phyloP scores from a whole-genome alignment of 1,284 basidiomycete species.

The Vanrija pseudolonga region DNA sequence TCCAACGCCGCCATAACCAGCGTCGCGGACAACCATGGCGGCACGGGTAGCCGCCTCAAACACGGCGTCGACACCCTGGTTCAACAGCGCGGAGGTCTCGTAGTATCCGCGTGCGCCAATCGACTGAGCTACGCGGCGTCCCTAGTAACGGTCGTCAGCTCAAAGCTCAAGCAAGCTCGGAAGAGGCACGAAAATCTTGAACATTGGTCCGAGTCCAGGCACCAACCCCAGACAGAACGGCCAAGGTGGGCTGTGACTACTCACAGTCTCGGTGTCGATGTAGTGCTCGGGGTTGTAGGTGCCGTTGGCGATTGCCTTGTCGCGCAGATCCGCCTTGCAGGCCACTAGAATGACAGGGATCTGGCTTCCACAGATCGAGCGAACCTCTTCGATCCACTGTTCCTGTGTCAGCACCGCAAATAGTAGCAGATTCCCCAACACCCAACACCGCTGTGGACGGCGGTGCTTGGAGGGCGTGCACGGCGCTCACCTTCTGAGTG shows the following conservation, averaged over 20 bases:
- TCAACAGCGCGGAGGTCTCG: slow-evolving; percentile 86
- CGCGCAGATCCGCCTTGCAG: slow-evolving; percentile 55
- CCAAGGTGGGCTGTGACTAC: slow-evolving; percentile 10
- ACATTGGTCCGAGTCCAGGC: background rate
- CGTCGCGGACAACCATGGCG: slow-evolving; percentile 88
- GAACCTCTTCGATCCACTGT: slow-evolving; percentile 96
- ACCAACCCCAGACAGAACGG: background rate
- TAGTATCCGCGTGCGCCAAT: slow-evolving; percentile 89
- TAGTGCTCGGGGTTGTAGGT: slow-evolving; percentile 41
- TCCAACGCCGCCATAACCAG: slow-evolving; percentile 50
- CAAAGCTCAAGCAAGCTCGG: background rate
- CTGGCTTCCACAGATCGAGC: slow-evolving; percentile 74
- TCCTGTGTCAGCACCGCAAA: slow-evolving; percentile 9
- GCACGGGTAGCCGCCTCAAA: slow-evolving; percentile 92
- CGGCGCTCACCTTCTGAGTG: slow-evolving; percentile 66
- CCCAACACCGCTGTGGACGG: too few species aligned
- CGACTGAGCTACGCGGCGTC: slow-evolving; percentile 67
- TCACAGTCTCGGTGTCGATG: slow-evolving; percentile 49
- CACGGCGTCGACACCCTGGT: slow-evolving; percentile 90
- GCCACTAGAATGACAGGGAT: slow-evolving; percentile 56
- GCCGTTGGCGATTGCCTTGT: slow-evolving; percentile 49
- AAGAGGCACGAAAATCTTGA: background rate
- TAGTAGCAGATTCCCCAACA: too few species aligned
- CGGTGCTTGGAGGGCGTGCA: background rate
- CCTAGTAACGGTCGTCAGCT: slow-evolving; percentile 50